Evolutionary conservation across 176 grass and related monocot genomes (phyloP), one percentile per base, ranked within the genome.

Genomic region (Triticum urartu): DNA sequence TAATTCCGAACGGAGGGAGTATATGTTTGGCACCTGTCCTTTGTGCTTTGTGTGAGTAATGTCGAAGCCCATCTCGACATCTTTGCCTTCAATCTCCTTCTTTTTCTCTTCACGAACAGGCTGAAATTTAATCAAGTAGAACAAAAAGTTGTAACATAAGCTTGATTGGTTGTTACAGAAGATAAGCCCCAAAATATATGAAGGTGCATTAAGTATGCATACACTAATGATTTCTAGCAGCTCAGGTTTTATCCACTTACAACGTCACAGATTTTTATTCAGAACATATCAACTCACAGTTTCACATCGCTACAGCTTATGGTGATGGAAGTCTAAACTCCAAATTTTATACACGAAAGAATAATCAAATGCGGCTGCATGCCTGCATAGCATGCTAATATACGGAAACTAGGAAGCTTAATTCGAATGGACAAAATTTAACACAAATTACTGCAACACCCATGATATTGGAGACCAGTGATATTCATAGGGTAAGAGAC

Each of bases 51-150:
- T 99, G 33, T 47, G 87, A 83, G 94, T 82, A 83, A 99, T 91
- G 76, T 99, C 94, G 62, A 99, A 99, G 83, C 97, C 94, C 97
- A 97, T 96, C 61, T 90, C 39, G 66, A 86, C 87, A 91, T 99
- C 97, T 89, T 87, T 94, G 63, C 88, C 90, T 69, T 89, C 66
- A 72, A 94, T 64, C 48, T 97, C 97, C 81, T 99, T 94, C 89
- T 90, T 91, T 39, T 72, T 77, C 80, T 97, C 94, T 84, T 97
- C 94, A 42, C 8, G 68, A 77, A 97, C 87, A 94, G 92, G 87
- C 97, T 99, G 81, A 65, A 80, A 45, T 80, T 61, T 75, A 81
- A 85, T 32, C 67, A 54, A 69, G 59, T 15, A 89, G 45, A 39
- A 81, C 4, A 78, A 75, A 90, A 28, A 84, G 89, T 2, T 67